Conservation (phyloP, 139 green algal species). For the Edaphochlamys debaryana region DNA sequence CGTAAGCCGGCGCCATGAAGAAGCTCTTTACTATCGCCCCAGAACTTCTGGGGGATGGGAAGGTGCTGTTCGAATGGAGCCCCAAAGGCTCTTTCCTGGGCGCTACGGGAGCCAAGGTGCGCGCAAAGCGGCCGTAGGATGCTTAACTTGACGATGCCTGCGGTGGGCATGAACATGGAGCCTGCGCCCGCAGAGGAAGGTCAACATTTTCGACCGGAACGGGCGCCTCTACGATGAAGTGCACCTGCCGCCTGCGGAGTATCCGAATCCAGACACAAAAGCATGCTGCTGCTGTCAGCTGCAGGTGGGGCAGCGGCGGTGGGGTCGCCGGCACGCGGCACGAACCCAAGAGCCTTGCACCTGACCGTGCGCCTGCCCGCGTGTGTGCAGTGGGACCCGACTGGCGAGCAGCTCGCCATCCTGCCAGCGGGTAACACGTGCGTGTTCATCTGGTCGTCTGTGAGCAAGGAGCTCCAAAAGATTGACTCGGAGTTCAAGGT, state of each 20-base stretch:
- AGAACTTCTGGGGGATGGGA: slow-evolving; percentile 57
- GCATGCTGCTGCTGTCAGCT: slow-evolving; percentile 48
- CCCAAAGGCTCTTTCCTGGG: slow-evolving; percentile 61
- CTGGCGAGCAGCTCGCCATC: slow-evolving; percentile 72
- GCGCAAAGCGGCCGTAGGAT: too few relatives aligned
- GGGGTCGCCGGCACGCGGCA: too few relatives aligned
- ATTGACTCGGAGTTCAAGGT: slow-evolving; percentile 81
- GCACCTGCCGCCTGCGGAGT: slow-evolving; percentile 61
- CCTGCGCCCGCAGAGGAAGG: slow-evolving; percentile 63
- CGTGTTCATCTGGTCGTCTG: slow-evolving; percentile 69
- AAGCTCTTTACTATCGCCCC: slow-evolving; percentile 51
- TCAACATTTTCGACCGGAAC: slow-evolving; percentile 74
- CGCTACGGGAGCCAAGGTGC: slow-evolving; percentile 62
- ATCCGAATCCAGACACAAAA: slow-evolving; percentile 37
- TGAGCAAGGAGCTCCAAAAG: slow-evolving; percentile 66
- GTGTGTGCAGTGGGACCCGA: slow-evolving; percentile 72
- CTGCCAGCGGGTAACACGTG: slow-evolving; percentile 67
- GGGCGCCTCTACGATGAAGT: slow-evolving; percentile 69
- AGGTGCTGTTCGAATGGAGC: slow-evolving; percentile 67
- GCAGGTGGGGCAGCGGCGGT: slow-evolving; percentile 56
- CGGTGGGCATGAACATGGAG: too few relatives aligned
- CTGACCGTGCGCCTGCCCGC: too few relatives aligned
- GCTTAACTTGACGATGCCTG: too few relatives aligned
- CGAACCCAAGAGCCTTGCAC: too few relatives aligned
- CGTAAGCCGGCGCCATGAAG: slow-evolving; percentile 23